These are phyloP conservation scores for Corylus americana DNA, from an alignment of 306 rosid species.

Conservation along the genomic window DNA sequence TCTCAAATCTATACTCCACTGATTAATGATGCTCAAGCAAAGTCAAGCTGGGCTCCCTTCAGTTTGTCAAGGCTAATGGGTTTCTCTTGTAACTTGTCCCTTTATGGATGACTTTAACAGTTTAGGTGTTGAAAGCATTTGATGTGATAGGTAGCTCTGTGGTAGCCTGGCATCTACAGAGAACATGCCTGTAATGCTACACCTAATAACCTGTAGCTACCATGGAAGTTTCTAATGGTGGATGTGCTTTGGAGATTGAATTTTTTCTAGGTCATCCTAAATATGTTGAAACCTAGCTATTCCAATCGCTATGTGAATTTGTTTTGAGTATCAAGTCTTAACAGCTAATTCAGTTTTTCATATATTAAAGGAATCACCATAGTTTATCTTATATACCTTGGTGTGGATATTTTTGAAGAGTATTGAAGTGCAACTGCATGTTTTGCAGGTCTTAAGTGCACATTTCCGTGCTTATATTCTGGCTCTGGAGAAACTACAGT, in stretches of 20 bases:
- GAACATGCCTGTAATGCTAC: neutral
- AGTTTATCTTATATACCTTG: neutral
- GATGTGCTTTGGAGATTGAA: neutral
- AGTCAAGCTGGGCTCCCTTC: neutral
- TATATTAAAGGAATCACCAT: neutral
- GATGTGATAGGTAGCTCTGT: no score
- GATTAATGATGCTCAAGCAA: neutral
- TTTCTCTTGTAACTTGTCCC: no score
- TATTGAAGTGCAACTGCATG: constrained; percentile 26
- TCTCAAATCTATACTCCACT: neutral
- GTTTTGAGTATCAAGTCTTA: constrained; percentile 4
- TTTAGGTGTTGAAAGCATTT: no score
- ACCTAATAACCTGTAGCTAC: neutral
- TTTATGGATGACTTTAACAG: no score
- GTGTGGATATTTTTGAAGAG: constrained; percentile 11
- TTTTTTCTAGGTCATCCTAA: neutral
- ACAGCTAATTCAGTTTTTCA: constrained; percentile 8
- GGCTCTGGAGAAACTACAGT: constrained; percentile 88
- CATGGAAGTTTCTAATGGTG: neutral
- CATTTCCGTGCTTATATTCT: constrained; percentile 96
- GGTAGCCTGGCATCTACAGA: neutral
- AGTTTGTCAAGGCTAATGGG: neutral
- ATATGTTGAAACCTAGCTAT: neutral
- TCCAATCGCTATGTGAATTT: neutral
- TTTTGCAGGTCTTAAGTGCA: constrained; percentile 91